Base-by-base conservation (phyloP, 179 eudicot genomes). In the Monotropa hypopitys region DNA sequence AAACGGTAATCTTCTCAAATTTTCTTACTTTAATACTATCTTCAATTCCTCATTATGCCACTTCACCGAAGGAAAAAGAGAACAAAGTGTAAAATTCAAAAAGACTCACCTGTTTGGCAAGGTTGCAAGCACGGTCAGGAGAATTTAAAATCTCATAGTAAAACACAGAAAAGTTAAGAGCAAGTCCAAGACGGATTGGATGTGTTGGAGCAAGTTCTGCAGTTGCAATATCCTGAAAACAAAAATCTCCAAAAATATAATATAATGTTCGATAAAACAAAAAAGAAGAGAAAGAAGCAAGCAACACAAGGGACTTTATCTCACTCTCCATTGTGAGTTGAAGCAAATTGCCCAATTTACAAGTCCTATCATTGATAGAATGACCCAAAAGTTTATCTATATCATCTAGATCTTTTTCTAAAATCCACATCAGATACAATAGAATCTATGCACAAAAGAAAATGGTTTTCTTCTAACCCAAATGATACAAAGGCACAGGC, bases 151-250 rank as follows among this genome's bases (percentile, higher is more conserved):
- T 90, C 76, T 90, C 94, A 73, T 88, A 90, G 81, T 88, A 90
- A 70, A 88, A 90, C 43, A 90, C 91, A 2, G 94, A 88, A 70
- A 90, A 90, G 84, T 90, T 90, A 21, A 90, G 85, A 70, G 93
- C 93, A 70, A 90, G 87, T 43, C 91, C 94, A 84, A 90, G 94
- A 72, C 94, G 84, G 73, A 90, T 87, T 4, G 94, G 94, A 69
- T 90, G 94, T 50, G 94, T 88, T 76, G 93, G 90, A 78, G 93
- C 80, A 26, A 89, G 85, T 69, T 89, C 91, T 6, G 89, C 50
- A 79, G 87, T 89, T 23, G 93, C 93, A 77, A 89, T 89, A 59
- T 89, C 93, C 93, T 89, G 89, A 28, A 78, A 80, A 61, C 75
- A 70, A 80, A 67, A 46, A 67, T 15, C n/a, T n/a, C n/a, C n/a